Evolutionary conservation across 139 green algal genomes (phyloP).

Genomic region (Gonium pectorale): DNA sequence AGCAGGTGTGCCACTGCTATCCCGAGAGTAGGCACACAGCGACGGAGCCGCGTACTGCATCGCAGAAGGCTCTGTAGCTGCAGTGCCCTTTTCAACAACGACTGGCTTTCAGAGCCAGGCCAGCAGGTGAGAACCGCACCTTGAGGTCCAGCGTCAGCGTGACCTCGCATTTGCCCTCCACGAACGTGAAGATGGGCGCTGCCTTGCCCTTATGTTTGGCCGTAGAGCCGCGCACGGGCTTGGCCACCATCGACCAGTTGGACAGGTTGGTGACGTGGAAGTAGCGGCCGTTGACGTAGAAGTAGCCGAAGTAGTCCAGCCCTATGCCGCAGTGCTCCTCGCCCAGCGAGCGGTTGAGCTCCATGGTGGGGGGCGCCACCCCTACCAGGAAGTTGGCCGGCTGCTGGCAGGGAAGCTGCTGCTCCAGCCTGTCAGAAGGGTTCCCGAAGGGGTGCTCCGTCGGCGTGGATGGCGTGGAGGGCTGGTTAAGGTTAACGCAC

Average conservation of each 20-base stretch:
- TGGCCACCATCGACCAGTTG: slow-evolving; percentile 66
- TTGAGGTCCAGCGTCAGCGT: slow-evolving; percentile 41
- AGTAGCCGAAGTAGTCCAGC: slow-evolving; percentile 75
- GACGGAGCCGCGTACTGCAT: too few species aligned
- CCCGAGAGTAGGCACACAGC: too few species aligned
- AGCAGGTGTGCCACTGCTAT: slow-evolving; percentile 1
- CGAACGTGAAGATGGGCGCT: slow-evolving; percentile 65
- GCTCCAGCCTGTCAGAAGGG: slow-evolving; percentile 27
- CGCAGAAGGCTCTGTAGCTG: too few species aligned
- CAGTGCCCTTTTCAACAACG: too few species aligned
- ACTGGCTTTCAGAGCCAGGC: too few species aligned
- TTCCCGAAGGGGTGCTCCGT: not conserved
- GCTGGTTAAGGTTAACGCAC: too few species aligned
- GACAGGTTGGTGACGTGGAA: slow-evolving; percentile 71
- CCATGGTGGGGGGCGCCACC: slow-evolving; percentile 68
- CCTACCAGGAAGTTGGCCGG: slow-evolving; percentile 73
- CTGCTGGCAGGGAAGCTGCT: slow-evolving; percentile 43
- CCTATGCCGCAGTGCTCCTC: slow-evolving; percentile 73
- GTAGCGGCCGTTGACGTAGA: slow-evolving; percentile 77
- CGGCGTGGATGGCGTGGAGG: not conserved
- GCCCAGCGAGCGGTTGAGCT: slow-evolving; percentile 65
- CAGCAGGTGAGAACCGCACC: slow-evolving; percentile 29
- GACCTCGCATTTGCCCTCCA: slow-evolving; percentile 68
- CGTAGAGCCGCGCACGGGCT: slow-evolving; percentile 64
- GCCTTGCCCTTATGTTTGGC: slow-evolving; percentile 70